Percentiles rank a stretch among this genome's conserved stretches.
Evolutionary conservation across 2,329 filamentous ascomycete species (phyloP).

Genomic region (Xylariaceae sp.): DNA sequence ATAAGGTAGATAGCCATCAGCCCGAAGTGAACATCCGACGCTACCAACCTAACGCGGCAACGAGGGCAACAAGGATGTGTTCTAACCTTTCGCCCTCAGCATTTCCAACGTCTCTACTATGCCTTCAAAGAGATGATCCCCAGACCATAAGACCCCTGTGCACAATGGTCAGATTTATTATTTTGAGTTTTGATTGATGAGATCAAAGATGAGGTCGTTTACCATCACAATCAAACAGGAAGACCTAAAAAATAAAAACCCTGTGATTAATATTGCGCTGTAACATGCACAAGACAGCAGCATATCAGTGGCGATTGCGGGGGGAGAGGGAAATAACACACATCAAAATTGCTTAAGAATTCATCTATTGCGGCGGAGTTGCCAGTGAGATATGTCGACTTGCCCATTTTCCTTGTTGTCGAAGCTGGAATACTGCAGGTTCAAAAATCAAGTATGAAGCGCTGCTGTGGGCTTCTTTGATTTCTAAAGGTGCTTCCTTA

Average conservation of each 20-base stretch:
- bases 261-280: conserved; percentile 10
- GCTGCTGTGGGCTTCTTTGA: not conserved
- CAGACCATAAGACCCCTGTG: conserved; percentile 85
- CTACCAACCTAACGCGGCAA: too few relatives aligned
- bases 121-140: conserved; percentile 80
- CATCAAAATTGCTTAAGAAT: conserved; percentile 89
- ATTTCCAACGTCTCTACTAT: conserved; percentile 80
- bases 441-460: too few relatives aligned
- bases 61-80: too few relatives aligned
- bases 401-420: conserved; percentile 27
- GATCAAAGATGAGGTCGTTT: conserved; percentile 28
- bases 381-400: conserved; percentile 68
- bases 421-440: too few relatives aligned
- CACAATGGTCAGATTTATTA: not conserved
- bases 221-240: conserved; percentile 98
- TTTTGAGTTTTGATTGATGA: not conserved
- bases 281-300: too few relatives aligned
- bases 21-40: too few relatives aligned
- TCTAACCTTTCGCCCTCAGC: conserved; percentile 70
- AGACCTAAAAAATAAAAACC: conserved; percentile 52
- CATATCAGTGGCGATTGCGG: too few relatives aligned
- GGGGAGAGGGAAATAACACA: conserved; percentile 47
- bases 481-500: too few relatives aligned
- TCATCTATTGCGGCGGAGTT: conserved; percentile 69
- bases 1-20: conserved; percentile 1